Evolutionary conservation across 306 rosid genomes (phyloP).

Genomic region (Citrullus colocynthis): DNA sequence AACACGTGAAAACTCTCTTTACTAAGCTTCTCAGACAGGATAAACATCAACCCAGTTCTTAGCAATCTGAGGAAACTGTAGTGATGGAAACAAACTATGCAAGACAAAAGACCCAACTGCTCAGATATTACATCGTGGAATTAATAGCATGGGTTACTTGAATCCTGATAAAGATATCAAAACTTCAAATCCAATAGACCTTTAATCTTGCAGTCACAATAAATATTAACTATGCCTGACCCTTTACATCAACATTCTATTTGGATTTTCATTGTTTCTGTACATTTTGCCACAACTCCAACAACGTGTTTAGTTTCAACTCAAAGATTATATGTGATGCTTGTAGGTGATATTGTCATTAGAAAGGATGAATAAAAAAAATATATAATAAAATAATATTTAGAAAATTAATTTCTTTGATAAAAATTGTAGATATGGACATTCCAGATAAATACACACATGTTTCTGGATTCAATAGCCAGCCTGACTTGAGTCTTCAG

Average conservation of each 20-base stretch:
- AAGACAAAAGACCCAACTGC: slow-evolving; percentile 6
- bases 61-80: not conserved
- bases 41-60: not conserved
- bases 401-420: not conserved
- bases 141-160: not conserved
- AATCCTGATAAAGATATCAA: not conserved
- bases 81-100: not conserved
- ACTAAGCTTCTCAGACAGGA: not conserved
- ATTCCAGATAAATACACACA: slow-evolving; percentile 33
- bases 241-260: not conserved
- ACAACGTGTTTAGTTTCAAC: not conserved
- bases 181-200: not conserved
- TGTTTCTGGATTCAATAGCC: slow-evolving; percentile 73
- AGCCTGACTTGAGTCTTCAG: slow-evolving; percentile 94
- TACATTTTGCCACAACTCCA: not conserved
- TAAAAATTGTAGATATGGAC: not conserved
- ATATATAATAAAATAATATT: not conserved
- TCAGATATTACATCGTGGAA: not conserved
- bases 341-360: not conserved
- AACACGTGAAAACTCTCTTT: not conserved
- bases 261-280: not conserved
- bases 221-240: not conserved
- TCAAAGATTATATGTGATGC: not conserved
- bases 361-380: not conserved
- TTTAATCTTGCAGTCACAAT: not conserved